Percentiles rank a stretch among this genome's conserved stretches.
Evolutionary conservation across 305 asterid genomes (phyloP).

Genomic region (Rubia balearica): DNA sequence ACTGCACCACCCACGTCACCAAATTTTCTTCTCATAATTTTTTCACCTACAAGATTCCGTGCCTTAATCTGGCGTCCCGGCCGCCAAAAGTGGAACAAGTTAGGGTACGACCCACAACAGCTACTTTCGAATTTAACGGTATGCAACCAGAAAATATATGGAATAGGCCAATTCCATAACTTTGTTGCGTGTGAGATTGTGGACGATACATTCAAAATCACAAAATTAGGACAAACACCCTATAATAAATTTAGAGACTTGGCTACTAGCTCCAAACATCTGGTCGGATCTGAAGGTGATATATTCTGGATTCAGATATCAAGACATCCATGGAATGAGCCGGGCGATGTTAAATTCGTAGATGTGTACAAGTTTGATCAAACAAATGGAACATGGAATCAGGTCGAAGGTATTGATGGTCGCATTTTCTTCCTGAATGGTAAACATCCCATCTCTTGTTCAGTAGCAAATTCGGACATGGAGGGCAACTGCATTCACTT

Average conservation of each 20-base stretch:
- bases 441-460: not conserved
- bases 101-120: not conserved
- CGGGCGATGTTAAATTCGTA: not conserved
- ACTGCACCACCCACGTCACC: not conserved
- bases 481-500: not conserved
- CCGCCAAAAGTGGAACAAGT: not conserved
- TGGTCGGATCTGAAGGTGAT: not conserved
- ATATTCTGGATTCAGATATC: not conserved
- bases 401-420: not conserved
- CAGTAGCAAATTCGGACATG: not conserved
- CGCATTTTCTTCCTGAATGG: not conserved
- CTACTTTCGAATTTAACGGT: not conserved
- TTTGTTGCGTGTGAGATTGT: not conserved
- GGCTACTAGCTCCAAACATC: not conserved
- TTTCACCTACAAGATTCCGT: not conserved
- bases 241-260: not conserved
- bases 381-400: not conserved
- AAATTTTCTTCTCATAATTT: not conserved
- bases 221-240: not conserved
- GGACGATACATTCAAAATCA: not conserved
- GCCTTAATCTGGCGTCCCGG: not conserved
- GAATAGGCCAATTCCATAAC: not conserved
- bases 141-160: not conserved
- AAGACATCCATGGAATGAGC: not conserved
- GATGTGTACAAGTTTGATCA: conserved; percentile 6